Percentiles rank a stretch among this genome's conserved stretches.
These are phyloP conservation scores for Globisporangium lucens DNA, from an alignment of 352 stramenopile species.

Conservation along the genomic window DNA sequence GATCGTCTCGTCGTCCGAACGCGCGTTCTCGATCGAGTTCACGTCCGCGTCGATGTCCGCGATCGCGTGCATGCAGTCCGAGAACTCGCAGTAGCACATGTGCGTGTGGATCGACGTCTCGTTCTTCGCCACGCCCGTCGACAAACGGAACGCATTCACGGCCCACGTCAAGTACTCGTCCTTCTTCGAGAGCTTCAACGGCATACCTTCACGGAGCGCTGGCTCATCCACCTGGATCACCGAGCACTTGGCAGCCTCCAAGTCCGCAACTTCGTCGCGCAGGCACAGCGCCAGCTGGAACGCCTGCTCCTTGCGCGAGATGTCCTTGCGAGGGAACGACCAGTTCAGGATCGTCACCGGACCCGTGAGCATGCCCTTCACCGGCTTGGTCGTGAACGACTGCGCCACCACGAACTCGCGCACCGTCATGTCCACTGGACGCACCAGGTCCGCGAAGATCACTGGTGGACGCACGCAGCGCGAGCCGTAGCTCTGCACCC, in stretches of 20 bases:
- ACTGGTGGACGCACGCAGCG: conserved; percentile 91
- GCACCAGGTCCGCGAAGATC: conserved; percentile 88
- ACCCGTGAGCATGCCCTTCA: conserved; percentile 94
- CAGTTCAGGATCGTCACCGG: conserved; percentile 95
- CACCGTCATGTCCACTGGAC: conserved; percentile 86
- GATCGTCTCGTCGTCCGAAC: conserved; percentile 90
- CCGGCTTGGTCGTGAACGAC: conserved; percentile 85
- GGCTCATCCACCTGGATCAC: conserved; percentile 93
- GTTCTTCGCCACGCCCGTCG: conserved; percentile 83
- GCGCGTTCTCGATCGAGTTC: conserved; percentile 94
- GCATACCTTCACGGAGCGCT: conserved; percentile 91
- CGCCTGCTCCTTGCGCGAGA: conserved; percentile 85
- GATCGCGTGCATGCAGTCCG: conserved; percentile 92
- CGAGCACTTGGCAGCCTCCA: conserved; percentile 85
- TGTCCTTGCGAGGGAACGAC: conserved; percentile 92
- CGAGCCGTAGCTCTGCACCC: conserved; percentile 93
- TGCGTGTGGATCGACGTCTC: conserved; percentile 93
- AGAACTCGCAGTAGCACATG: conserved; percentile 97
- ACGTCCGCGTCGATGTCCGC: conserved; percentile 91
- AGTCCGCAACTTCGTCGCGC: conserved; percentile 89
- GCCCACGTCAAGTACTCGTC: conserved; percentile 81
- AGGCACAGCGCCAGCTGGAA: conserved; percentile 90
- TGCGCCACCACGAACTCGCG: conserved; percentile 91
- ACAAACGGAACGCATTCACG: conserved; percentile 86
- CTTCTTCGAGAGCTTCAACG: conserved; percentile 81